Base-by-base conservation (phyloP, 2,329 filamentous ascomycete species). In the Colletotrichum salicis region DNA sequence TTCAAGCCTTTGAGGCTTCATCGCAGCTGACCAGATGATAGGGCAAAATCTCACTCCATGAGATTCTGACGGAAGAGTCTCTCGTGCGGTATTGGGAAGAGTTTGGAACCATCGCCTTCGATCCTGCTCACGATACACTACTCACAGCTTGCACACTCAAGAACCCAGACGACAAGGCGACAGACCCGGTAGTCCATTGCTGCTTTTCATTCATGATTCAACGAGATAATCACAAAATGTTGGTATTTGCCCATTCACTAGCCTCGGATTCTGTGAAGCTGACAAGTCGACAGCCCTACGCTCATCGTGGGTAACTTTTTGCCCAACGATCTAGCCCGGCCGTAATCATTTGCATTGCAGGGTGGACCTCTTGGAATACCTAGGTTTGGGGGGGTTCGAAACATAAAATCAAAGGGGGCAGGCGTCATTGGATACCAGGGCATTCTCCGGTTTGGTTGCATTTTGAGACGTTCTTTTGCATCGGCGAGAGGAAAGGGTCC, bases 1-100 rank as follows among this genome's bases (percentile, higher is more conserved):
- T 13, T 3, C 29, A n/a, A 10, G 4, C 13, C 33, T 11, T 41
- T 48, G 45, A 71, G 12, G 13, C 15, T 2, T 74, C 67, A 71
- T 77, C 63, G 76, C 62, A n/a, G 4, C 33, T 51, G 64, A 72
- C 55, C 11, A 13, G 12, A 10, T 15, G 1, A 59, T 73, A 97
- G 95, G 96, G 96, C 73, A 97, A 97, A 78, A 92, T 98, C 74
- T 94, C 96, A 13, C 89, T 99, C 59, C 96, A 99, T 80, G 95
- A 99, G 80, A 97, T 99, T 74, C 90, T 99, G 56, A 95, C 94
- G 2, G 96, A 99, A 84, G 94, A 97, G 73, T 97, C 95, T 52
- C 90, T 97, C 72, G 96, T 98, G 66, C 94, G 94, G 77, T 99
- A 99, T 79, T 99, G 96, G 96, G 96, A 99, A 82, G 97, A 99